phyloP scores from a whole-genome alignment of 345 rosid genomes.

The Cochlearia excelsa region DNA sequence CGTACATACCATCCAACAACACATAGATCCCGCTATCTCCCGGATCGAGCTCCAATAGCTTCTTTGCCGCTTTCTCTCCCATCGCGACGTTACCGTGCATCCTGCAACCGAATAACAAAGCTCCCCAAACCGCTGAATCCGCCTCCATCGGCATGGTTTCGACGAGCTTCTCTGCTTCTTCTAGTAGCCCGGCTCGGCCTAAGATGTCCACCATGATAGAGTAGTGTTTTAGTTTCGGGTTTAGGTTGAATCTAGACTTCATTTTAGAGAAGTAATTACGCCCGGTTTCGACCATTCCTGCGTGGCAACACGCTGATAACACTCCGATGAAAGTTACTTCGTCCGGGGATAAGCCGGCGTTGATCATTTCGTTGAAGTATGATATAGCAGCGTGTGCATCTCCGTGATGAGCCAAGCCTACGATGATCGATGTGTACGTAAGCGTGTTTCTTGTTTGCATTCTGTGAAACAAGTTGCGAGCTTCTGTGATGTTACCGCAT shows the following conservation, averaged over 20 bases:
- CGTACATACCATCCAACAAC: slow-evolving; percentile 65
- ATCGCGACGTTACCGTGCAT: slow-evolving; percentile 55
- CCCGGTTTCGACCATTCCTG: slow-evolving; percentile 78
- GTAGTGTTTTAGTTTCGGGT: slow-evolving; percentile 71
- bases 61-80: slow-evolving; percentile 71
- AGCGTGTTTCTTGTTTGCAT: slow-evolving; percentile 62
- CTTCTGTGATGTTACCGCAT: slow-evolving; percentile 72
- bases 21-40: slow-evolving; percentile 78
- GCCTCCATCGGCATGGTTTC: slow-evolving; percentile 68
- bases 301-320: slow-evolving; percentile 83
- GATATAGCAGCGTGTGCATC: slow-evolving; percentile 56
- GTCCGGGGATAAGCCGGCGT: slow-evolving; percentile 64
- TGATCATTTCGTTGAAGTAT: slow-evolving; percentile 69
- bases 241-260: slow-evolving; percentile 54
- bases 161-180: slow-evolving; percentile 70
- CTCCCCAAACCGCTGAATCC: slow-evolving; percentile 81
- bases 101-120: slow-evolving; percentile 73
- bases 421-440: slow-evolving; percentile 74
- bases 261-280: slow-evolving; percentile 60
- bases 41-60: slow-evolving; percentile 80
- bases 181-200: slow-evolving; percentile 75
- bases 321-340: slow-evolving; percentile 78
- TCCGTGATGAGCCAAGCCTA: slow-evolving; percentile 79
- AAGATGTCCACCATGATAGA: slow-evolving; percentile 86
- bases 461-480: slow-evolving; percentile 61